A percentile compares a stretch with the other conserved stretches of the same genome.
These are phyloP conservation scores for Ceratobasidium sp. DNA, from an alignment of 1,284 basidiomycete genomes.

Conservation along the genomic window DNA sequence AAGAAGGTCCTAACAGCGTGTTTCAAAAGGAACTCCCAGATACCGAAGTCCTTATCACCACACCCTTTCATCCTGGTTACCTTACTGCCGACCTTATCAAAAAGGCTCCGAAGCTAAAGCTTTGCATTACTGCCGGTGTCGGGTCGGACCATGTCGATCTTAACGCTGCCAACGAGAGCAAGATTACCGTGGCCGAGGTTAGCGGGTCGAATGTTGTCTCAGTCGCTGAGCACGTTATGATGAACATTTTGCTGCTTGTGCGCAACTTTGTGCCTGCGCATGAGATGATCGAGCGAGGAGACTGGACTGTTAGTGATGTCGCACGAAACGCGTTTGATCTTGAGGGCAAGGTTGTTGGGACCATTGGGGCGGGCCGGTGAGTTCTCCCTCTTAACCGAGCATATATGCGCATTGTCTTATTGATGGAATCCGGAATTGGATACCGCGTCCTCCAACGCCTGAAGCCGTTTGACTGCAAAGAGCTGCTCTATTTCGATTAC, in stretches of 20 bases:
- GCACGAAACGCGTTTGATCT: slow-evolving; percentile 87
- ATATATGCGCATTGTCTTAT: not conserved
- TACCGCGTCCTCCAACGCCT: slow-evolving; percentile 91
- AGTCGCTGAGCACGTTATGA: slow-evolving; percentile 90
- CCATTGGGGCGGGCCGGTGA: slow-evolving; percentile 76
- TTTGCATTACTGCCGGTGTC: slow-evolving; percentile 94
- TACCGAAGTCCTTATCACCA: slow-evolving; percentile 85
- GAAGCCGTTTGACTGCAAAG: slow-evolving; percentile 88
- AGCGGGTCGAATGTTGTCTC: slow-evolving; percentile 88
- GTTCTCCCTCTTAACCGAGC: not conserved
- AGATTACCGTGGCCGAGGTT: slow-evolving; percentile 85
- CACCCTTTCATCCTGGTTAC: slow-evolving; percentile 93
- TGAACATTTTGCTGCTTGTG: slow-evolving; percentile 85
- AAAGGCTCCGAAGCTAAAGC: slow-evolving; percentile 89
- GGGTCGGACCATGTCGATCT: slow-evolving; percentile 95
- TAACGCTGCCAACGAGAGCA: slow-evolving; percentile 83
- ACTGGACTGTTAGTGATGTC: slow-evolving; percentile 87
- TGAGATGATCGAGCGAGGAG: slow-evolving; percentile 84
- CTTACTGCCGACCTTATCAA: slow-evolving; percentile 48
- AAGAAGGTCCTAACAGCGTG: slow-evolving; percentile 85
- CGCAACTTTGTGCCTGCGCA: slow-evolving; percentile 88
- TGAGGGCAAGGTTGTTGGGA: slow-evolving; percentile 91
- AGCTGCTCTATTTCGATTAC: slow-evolving; percentile 95
- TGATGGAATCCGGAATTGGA: slow-evolving; percentile 68
- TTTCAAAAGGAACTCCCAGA: slow-evolving; percentile 91